Evolutionary conservation across 2,329 filamentous ascomycete species (phyloP).

Genomic region (Escovopsis sp.): DNA sequence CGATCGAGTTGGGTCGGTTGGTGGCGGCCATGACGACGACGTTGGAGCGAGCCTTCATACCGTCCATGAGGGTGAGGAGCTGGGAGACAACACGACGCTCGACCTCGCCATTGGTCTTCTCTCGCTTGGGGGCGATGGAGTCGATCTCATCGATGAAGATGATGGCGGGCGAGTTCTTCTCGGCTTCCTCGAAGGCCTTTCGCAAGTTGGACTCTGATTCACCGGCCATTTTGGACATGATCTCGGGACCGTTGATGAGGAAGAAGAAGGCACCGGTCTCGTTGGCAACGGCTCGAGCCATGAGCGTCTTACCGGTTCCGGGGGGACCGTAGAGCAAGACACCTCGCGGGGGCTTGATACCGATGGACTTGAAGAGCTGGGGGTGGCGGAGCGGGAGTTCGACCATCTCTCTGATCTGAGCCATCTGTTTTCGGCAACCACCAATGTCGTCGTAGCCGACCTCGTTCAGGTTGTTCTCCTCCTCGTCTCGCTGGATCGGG

Average conservation of each 20-base stretch:
- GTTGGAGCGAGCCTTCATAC: conserved; percentile 98
- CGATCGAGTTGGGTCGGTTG: conserved; percentile 97
- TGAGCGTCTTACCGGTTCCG: conserved; percentile 97
- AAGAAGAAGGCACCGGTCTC: conserved; percentile 99
- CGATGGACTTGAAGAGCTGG: conserved; percentile 98
- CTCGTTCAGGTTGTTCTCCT: conserved; percentile 98
- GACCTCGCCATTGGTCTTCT: conserved; percentile 98
- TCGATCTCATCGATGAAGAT: conserved; percentile 99
- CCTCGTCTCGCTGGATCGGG: conserved; percentile 86
- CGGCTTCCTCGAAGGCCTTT: conserved; percentile 98
- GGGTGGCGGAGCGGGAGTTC: conserved; percentile 93
- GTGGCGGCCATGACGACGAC: conserved; percentile 98
- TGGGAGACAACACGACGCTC: conserved; percentile 97
- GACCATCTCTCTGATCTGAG: conserved; percentile 96
- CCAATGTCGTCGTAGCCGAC: conserved; percentile 99
- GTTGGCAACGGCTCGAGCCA: conserved; percentile 97
- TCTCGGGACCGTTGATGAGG: conserved; percentile 96
- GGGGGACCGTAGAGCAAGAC: conserved; percentile 93
- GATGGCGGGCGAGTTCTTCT: conserved; percentile 98
- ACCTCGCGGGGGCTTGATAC: conserved; percentile 98
- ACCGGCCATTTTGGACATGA: conserved; percentile 99
- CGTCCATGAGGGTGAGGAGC: conserved; percentile 95
- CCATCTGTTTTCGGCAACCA: conserved; percentile 99
- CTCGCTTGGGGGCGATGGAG: conserved; percentile 97
- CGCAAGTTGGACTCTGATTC: conserved; percentile 96